A percentile compares a stretch with the other conserved stretches of the same genome.
phyloP scores from a whole-genome alignment of 2,329 filamentous ascomycete genomes.

The Cephalotrichum gorgonifer region DNA sequence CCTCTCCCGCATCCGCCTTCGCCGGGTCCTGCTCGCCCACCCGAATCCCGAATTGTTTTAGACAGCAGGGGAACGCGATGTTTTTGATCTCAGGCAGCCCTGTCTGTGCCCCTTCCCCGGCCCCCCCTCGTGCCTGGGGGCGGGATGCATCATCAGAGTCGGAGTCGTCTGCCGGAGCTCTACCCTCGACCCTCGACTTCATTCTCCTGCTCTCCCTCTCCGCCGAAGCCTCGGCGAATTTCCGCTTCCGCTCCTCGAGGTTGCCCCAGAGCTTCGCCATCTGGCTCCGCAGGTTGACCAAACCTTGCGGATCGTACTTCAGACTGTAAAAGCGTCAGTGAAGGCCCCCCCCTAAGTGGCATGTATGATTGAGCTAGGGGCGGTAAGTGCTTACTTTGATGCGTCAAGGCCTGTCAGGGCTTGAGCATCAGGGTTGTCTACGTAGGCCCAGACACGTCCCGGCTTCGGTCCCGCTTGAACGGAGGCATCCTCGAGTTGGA shows the following conservation, averaged over 20 bases:
- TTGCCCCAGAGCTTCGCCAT: conserved; percentile 80
- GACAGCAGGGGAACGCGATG: conserved; percentile 57
- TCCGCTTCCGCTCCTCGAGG: conserved; percentile 58
- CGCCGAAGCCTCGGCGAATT: too few species aligned
- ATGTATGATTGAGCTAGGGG: background rate
- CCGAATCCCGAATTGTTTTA: conserved; percentile 59
- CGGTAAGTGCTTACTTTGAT: conserved; percentile 21
- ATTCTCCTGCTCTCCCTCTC: conserved; percentile 11
- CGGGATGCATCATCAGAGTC: conserved; percentile 17
- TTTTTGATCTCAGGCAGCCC: conserved; percentile 28
- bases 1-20: conserved; percentile 33
- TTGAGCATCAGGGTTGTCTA: conserved; percentile 47
- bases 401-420: conserved; percentile 38
- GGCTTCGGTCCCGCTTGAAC: conserved; percentile 1
- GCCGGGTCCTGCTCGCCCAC: conserved; percentile 25
- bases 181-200: conserved; percentile 12
- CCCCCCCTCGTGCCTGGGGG: too few species aligned
- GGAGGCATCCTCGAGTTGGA: conserved; percentile 63
- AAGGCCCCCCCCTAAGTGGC: background rate
- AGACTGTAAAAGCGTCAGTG: conserved; percentile 34
- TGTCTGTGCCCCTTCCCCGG: background rate
- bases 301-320: conserved; percentile 31
- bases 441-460: conserved; percentile 47
- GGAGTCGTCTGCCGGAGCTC: conserved; percentile 28
- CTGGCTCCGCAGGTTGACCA: conserved; percentile 53